phyloP scores from a whole-genome alignment of 1,284 basidiomycete species.

The Tilletia horrida region DNA sequence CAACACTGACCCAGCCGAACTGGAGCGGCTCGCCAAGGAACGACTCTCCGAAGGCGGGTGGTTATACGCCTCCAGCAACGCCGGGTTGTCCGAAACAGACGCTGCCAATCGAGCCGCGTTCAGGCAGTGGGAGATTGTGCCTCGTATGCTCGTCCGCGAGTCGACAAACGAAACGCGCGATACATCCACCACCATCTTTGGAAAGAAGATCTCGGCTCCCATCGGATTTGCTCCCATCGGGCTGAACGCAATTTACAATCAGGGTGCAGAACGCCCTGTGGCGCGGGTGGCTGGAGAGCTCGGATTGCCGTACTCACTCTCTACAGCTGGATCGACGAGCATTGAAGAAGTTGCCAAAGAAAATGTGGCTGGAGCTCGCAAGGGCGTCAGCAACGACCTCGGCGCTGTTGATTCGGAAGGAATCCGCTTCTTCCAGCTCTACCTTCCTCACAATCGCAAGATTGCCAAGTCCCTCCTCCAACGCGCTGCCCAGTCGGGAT shows the following conservation, averaged over 20 bases:
- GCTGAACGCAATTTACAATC: slow-evolving; percentile 67
- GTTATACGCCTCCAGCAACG: slow-evolving; percentile 63
- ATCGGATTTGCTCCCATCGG: slow-evolving; percentile 72
- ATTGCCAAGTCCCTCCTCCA: slow-evolving; percentile 58
- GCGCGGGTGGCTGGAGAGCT: slow-evolving; percentile 67
- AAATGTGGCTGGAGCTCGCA: slow-evolving; percentile 58
- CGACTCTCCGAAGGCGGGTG: slow-evolving; percentile 62
- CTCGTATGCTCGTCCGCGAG: slow-evolving; percentile 70
- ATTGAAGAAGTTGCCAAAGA: slow-evolving; percentile 71
- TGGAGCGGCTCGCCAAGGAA: slow-evolving; percentile 61
- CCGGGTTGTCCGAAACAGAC: slow-evolving; percentile 63
- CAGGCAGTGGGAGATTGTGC: slow-evolving; percentile 58
- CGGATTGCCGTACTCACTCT: slow-evolving; percentile 69
- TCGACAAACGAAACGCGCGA: slow-evolving; percentile 61
- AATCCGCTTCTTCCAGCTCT: slow-evolving; percentile 74
- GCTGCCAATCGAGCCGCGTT: slow-evolving; percentile 59
- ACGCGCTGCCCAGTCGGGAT: slow-evolving; percentile 61
- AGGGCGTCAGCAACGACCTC: slow-evolving; percentile 17
- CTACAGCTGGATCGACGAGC: slow-evolving; percentile 67
- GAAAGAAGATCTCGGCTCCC: slow-evolving; percentile 65
- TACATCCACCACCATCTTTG: slow-evolving; percentile 66
- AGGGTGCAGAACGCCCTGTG: slow-evolving; percentile 62
- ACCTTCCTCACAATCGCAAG: slow-evolving; percentile 62
- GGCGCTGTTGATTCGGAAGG: slow-evolving; percentile 57
- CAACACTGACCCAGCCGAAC: slow-evolving; percentile 59